phyloP scores from a whole-genome alignment of 2,329 filamentous ascomycete species.

The Sclerotinia sclerotiorum region DNA sequence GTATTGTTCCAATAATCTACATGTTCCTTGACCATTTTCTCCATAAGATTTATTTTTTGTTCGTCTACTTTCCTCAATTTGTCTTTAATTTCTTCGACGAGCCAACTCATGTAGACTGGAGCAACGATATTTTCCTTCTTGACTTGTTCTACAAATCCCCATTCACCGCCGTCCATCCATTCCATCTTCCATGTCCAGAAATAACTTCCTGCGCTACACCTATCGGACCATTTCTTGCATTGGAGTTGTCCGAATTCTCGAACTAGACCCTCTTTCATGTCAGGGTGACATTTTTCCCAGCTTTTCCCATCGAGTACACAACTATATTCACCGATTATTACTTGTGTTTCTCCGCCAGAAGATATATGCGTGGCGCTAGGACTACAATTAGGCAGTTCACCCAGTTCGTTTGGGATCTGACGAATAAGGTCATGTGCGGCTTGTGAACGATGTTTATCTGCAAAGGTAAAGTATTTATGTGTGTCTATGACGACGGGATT shows the following conservation, averaged over 20 bases:
- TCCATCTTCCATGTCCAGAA: slow-evolving; percentile 63
- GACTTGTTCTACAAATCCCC: slow-evolving; percentile 57
- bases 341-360: slow-evolving; percentile 47
- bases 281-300: slow-evolving; percentile 47
- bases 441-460: slow-evolving; percentile 51
- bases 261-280: slow-evolving; percentile 46
- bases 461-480: slow-evolving; percentile 59
- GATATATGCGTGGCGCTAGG: slow-evolving; percentile 38
- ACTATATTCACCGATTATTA: slow-evolving; percentile 58
- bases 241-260: slow-evolving; percentile 51
- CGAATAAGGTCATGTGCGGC: slow-evolving; percentile 53
- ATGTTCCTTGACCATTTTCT: slow-evolving; percentile 46
- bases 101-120: slow-evolving; percentile 44
- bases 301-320: slow-evolving; percentile 54
- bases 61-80: slow-evolving; percentile 44
- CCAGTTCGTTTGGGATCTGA: slow-evolving; percentile 47
- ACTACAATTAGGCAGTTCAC: slow-evolving; percentile 46
- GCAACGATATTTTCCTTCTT: slow-evolving; percentile 46
- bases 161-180: slow-evolving; percentile 61
- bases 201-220: slow-evolving; percentile 52
- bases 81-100: slow-evolving; percentile 41
- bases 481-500: slow-evolving; percentile 58
- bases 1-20: slow-evolving; percentile 51
- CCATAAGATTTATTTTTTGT: slow-evolving; percentile 42
- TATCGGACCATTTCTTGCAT: slow-evolving; percentile 47